Conservation (phyloP, 1,284 basidiomycete genomes). For the Leccinum huronense region DNA sequence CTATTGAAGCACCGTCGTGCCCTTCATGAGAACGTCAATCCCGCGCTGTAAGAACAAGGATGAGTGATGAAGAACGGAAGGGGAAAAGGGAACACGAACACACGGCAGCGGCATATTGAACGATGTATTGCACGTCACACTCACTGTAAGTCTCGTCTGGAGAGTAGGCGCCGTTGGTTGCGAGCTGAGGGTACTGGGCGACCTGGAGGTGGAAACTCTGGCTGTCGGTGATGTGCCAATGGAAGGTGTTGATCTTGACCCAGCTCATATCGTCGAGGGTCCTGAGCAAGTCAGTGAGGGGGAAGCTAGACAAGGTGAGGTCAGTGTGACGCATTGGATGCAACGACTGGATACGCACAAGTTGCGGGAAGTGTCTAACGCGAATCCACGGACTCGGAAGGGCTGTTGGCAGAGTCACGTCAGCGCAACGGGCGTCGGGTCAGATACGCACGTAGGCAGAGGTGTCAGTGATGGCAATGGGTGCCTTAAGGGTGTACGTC, state of each 20-base stretch:
- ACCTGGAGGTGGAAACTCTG: conserved; percentile 71
- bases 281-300: conserved; percentile 63
- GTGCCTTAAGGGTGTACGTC: conserved; percentile 60
- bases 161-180: conserved; percentile 64
- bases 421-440: conserved; percentile 2
- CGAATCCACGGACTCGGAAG: conserved; percentile 63
- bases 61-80: not conserved
- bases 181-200: conserved; percentile 54
- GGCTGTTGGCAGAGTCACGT: conserved; percentile 43
- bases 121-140: conserved; percentile 53
- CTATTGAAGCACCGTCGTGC: conserved; percentile 2
- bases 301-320: conserved; percentile 48
- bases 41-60: conserved; percentile 22
- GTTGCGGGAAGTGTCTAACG: conserved; percentile 78
- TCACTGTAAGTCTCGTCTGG: conserved; percentile 52
- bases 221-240: conserved; percentile 72
- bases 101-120: conserved; percentile 63
- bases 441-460: conserved; percentile 59
- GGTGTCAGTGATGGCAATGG: conserved; percentile 57
- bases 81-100: conserved; percentile 19
- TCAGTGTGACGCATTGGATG: not conserved
- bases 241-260: conserved; percentile 73
- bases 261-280: conserved; percentile 86
- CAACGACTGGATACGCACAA: conserved; percentile 39
- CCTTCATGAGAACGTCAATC: conserved; percentile 32